Evolutionary conservation across 306 rosid species (phyloP), one percentile per base, ranked within the genome.

Genomic region (Quercus bicolor): DNA sequence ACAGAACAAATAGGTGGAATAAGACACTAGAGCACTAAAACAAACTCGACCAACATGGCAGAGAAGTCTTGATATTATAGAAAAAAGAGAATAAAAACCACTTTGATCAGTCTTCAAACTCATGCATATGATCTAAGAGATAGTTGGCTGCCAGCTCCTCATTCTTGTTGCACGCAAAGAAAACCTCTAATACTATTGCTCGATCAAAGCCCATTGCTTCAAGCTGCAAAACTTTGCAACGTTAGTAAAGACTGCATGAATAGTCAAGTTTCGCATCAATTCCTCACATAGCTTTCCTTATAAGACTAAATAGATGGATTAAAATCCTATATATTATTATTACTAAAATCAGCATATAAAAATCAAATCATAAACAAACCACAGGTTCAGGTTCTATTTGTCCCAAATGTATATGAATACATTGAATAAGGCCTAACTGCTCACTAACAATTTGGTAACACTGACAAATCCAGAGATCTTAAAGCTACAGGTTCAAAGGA

Each of bases 71-170:
- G 54, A 62, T 70, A 62, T 21, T n/a, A 65, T 37, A 59, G 14
- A 48, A 24, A 2, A 24, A 52, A 8, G 12, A 33, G 33, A 65
- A 57, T 20, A 54, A 53, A 51, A 64, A n/a, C 52, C 60, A 53
- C 56, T 70, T 18, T 51, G 18, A 78, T 86, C 88, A 89, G 69
- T 90, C 91, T 34, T 87, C 91, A 68, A 90, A 92, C 64, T 92
- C 97, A 56, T 92, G 85, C 83, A 84, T 83, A 83, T 92, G 97
- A 80, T 92, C 97, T 81, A 90, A 82, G 12, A 92, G 93, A 77
- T 92, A 92, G 85, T 92, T 92, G 68, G 97, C 95, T 4, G 97
- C 97, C 79, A 90, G 82, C 71, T 92, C 92, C 88, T 92, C 97
- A 15, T 92, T 89, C 86, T 89, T 92, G 75, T 92, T 90, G 89